Conservation (phyloP, 2,329 filamentous ascomycete species). For the Cordyceps cateniannulata region DNA sequence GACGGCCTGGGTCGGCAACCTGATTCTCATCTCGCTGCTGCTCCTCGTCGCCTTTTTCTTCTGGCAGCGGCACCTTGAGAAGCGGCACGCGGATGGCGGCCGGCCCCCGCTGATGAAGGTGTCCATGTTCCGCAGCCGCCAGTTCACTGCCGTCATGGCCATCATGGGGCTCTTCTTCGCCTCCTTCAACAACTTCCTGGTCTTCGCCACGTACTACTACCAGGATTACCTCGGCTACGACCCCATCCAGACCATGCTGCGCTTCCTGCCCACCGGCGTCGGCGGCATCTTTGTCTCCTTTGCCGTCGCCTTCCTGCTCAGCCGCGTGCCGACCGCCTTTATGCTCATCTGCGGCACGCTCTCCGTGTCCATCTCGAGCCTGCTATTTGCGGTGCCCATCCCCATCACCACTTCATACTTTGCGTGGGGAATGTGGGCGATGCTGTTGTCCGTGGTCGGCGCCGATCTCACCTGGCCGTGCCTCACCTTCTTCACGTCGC, state of each 20-base stretch:
- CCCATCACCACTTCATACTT: conserved; percentile 56
- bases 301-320: conserved; percentile 48
- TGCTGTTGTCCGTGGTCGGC: conserved; percentile 58
- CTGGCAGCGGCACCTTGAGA: conserved; percentile 49
- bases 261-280: conserved; percentile 61
- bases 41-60: conserved; percentile 50
- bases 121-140: conserved; percentile 52
- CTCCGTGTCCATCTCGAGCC: conserved; percentile 45
- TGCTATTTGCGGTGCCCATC: conserved; percentile 61
- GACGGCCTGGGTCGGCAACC: conserved; percentile 52
- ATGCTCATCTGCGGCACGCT: conserved; percentile 53
- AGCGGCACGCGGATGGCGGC: conserved; percentile 16
- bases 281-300: conserved; percentile 52
- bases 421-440: conserved; percentile 59
- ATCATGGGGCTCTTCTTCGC: conserved; percentile 63
- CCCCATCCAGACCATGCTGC: conserved; percentile 59
- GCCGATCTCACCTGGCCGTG: conserved; percentile 62
- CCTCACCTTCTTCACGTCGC: conserved; percentile 59
- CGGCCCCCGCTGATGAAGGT: conserved; percentile 59
- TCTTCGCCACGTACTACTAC: conserved; percentile 65
- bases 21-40: conserved; percentile 52
- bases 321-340: conserved; percentile 50
- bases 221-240: conserved; percentile 59
- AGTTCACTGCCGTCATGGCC: conserved; percentile 56
- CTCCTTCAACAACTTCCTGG: conserved; percentile 60